Base-by-base conservation (phyloP, 2,329 filamentous ascomycete genomes). In the Exserohilum turcica region DNA sequence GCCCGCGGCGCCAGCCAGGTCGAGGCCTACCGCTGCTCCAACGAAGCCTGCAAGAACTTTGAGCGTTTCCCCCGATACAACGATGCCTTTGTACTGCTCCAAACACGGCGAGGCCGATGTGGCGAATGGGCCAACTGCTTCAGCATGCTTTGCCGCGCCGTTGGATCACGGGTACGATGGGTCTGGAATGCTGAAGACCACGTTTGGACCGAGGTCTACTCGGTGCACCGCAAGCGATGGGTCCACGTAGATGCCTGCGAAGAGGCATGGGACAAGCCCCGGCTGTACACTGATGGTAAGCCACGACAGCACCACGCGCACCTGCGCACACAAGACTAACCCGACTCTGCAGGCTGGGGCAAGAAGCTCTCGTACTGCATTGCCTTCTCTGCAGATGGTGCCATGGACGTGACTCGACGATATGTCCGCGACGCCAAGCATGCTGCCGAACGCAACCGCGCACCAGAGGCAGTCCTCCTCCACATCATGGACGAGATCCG, bases 71-170 rank as follows among this genome's bases (percentile, higher is more conserved):
- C 94, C 33, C 86, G 94, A 56, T 97, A 96, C 74, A 93, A 91
- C 54, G 93, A 99, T 72, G 93, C 96, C 21, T 97, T 95, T 87
- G 88, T 92, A 44, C 78, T 97, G 56, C 79, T 99, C 37, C 89
- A 97, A 74, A 95, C 91, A 24, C 83, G 90, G 63, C 84, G 89
- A 63, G 94, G 94, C 31, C 87, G 94, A 63, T 89, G 89, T 56
- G 94, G 94, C 57, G 94, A 99, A 78, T 97, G 94, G 92, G 92
- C 91, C 62, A 97, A 97, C 77, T 97, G 92, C 81, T 99, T 99
- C 78, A 93, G 89, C 78, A 97, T 97, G 94, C 83, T 99, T 46
- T 97, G 93, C 80, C 86, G 93, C 55, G 94, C 94, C 4, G 86
- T 97, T 12, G 93, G 93, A 43, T 90, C 89, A 55, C 85, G 93